Percentiles rank a stretch among this genome's conserved stretches.
These are phyloP conservation scores for Paecilomyces formosus DNA, from an alignment of 2,329 filamentous ascomycete species.

Conservation along the genomic window DNA sequence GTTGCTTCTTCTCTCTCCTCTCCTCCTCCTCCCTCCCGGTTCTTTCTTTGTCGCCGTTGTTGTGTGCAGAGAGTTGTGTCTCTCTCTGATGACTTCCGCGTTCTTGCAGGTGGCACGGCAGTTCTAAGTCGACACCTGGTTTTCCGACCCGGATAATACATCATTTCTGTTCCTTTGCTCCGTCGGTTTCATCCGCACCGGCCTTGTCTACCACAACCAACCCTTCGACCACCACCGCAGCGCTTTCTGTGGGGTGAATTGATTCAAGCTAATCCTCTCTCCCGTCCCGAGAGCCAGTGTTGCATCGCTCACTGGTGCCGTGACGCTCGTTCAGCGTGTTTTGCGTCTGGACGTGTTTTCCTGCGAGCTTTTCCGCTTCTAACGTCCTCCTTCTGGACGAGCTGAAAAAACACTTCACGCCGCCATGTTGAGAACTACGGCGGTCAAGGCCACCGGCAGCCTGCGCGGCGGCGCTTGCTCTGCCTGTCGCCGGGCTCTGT, in stretches of 20 bases:
- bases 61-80: slow-evolving; percentile 21
- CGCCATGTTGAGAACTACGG: slow-evolving; percentile 32
- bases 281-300: not conserved
- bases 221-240: not conserved
- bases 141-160: slow-evolving; percentile 10
- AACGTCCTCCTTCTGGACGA: not conserved
- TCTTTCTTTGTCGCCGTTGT: slow-evolving; percentile 4
- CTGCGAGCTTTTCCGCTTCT: not conserved
- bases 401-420: slow-evolving; percentile 15
- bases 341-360: not conserved
- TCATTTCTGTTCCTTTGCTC: slow-evolving; percentile 17
- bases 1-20: slow-evolving; percentile 7
- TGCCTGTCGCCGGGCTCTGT: slow-evolving; percentile 24
- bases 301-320: not conserved
- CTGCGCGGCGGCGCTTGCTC: slow-evolving; percentile 27
- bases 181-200: slow-evolving; percentile 4
- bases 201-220: not conserved
- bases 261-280: not conserved
- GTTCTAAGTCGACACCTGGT: slow-evolving; percentile 33
- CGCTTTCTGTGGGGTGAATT: not conserved
- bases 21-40: slow-evolving; percentile 4
- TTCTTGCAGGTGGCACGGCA: slow-evolving; percentile 33
- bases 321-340: not conserved
- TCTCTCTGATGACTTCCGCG: slow-evolving; percentile 34
- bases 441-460: slow-evolving; percentile 32